phyloP scores from a whole-genome alignment of 2,329 filamentous ascomycete genomes.

The Trichophaea hybrida region DNA sequence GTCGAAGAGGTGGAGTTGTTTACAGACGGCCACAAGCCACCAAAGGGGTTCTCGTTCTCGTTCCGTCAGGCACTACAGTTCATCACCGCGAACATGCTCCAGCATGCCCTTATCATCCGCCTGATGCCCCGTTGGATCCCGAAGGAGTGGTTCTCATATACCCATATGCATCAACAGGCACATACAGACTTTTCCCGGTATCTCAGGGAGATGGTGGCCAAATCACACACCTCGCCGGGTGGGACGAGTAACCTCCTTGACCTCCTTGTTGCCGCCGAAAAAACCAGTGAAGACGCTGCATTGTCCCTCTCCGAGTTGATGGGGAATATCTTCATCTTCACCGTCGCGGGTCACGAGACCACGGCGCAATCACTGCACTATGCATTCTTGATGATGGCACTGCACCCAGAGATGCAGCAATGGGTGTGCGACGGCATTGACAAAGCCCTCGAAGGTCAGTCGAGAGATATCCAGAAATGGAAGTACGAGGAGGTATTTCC shows the following conservation, averaged over 20 bases:
- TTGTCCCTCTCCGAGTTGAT: neutral
- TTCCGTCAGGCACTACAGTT: neutral
- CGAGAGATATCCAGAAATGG: slow-evolving; percentile 39
- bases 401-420: slow-evolving; percentile 48
- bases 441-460: slow-evolving; percentile 43
- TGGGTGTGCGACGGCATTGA: slow-evolving; percentile 44
- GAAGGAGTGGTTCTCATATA: neutral
- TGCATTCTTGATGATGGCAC: slow-evolving; percentile 51
- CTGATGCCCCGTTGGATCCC: neutral
- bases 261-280: neutral
- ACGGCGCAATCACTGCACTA: slow-evolving; percentile 64
- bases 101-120: neutral
- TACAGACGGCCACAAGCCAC: too few relatives aligned
- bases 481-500: slow-evolving; percentile 41
- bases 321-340: slow-evolving; percentile 28
- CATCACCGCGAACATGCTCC: neutral
- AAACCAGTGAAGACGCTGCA: neutral
- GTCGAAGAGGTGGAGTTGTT: too few relatives aligned
- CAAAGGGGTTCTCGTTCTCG: too few relatives aligned
- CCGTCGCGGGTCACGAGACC: slow-evolving; percentile 65
- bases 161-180: neutral
- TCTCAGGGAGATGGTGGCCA: neutral
- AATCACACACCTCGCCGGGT: neutral
- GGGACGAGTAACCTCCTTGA: neutral
- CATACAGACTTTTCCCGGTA: neutral